A percentile compares a stretch with the other conserved stretches of the same genome.
These are phyloP conservation scores for Hypericum androsaemum DNA, from an alignment of 345 rosid genomes.

Conservation along the genomic window DNA sequence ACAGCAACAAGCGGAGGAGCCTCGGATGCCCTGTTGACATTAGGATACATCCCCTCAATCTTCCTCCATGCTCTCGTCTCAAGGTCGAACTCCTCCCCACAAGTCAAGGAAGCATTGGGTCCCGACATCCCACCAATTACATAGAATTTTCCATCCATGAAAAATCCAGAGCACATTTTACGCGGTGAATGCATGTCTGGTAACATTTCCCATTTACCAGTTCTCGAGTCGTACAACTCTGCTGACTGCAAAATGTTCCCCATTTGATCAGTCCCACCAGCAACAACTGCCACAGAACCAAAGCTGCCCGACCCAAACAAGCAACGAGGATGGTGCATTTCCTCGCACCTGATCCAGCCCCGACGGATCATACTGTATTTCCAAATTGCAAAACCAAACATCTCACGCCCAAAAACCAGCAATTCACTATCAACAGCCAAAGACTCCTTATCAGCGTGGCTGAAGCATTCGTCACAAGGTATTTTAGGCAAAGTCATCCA, in stretches of 20 bases:
- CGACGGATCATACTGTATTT: constrained; percentile 46
- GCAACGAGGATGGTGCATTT: constrained; percentile 65
- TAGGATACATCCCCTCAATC: constrained; percentile 70
- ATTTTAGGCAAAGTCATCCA: constrained; percentile 73
- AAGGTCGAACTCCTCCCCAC: constrained; percentile 63
- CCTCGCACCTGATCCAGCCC: constrained; percentile 58
- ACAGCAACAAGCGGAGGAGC: constrained; percentile 83
- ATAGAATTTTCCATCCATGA: constrained; percentile 72
- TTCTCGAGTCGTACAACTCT: constrained; percentile 54
- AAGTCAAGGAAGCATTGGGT: constrained; percentile 45
- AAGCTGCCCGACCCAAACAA: constrained; percentile 69
- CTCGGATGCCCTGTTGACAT: constrained; percentile 64
- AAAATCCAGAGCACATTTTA: constrained; percentile 69
- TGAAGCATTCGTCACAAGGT: constrained; percentile 81
- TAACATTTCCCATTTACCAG: constrained; percentile 60
- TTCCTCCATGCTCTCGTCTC: constrained; percentile 56
- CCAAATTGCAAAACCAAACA: constrained; percentile 65
- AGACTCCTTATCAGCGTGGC: constrained; percentile 73
- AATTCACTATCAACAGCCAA: constrained; percentile 65
- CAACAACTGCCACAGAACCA: constrained; percentile 55
- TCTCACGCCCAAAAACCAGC: constrained; percentile 67
- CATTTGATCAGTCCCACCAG: constrained; percentile 62
- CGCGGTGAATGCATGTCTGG: constrained; percentile 64
- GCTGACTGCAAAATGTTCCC: constrained; percentile 52
- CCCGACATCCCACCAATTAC: constrained; percentile 73